Percentiles rank a stretch among this genome's conserved stretches.
Evolutionary conservation across 78 protist genomes (phyloP).

Genomic region (Dictyostelium intermedium): DNA sequence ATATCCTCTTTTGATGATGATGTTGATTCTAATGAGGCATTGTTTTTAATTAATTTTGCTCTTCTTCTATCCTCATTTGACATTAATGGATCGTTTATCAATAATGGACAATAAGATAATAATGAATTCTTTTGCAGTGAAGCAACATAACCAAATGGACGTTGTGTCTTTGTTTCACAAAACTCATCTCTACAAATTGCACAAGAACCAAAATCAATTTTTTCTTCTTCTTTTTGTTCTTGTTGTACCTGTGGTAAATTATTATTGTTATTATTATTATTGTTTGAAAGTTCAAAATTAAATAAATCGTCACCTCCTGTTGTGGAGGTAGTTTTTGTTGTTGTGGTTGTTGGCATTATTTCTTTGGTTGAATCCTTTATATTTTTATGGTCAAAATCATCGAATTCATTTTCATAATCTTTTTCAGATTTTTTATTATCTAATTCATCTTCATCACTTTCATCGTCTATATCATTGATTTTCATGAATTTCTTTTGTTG

Average conservation of each 20-base stretch:
- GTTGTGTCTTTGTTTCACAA: neutral
- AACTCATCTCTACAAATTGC: constrained; percentile 18
- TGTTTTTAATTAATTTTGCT: neutral
- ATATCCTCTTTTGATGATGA: neutral
- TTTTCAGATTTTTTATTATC: neutral
- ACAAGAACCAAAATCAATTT: constrained; percentile 35
- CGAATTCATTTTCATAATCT: neutral
- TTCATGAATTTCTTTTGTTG: constrained; percentile 39
- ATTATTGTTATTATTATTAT: too few relatives aligned
- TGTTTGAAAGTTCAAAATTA: neutral
- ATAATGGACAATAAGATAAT: constrained; percentile 13
- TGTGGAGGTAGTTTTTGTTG: too few relatives aligned
- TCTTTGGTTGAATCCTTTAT: neutral
- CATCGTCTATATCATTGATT: neutral
- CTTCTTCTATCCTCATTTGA: neutral
- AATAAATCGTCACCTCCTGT: neutral
- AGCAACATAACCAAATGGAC: constrained; percentile 27
- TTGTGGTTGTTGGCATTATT: neutral
- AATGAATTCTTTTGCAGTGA: constrained; percentile 23
- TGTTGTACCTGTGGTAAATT: too few relatives aligned
- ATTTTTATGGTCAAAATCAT: neutral
- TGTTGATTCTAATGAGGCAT: neutral
- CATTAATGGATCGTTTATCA: neutral
- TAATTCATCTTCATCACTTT: neutral
- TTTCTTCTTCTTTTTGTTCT: neutral